phyloP scores from a whole-genome alignment of 169 alveolate genomes.

The Plasmodium cynomolgi region DNA sequence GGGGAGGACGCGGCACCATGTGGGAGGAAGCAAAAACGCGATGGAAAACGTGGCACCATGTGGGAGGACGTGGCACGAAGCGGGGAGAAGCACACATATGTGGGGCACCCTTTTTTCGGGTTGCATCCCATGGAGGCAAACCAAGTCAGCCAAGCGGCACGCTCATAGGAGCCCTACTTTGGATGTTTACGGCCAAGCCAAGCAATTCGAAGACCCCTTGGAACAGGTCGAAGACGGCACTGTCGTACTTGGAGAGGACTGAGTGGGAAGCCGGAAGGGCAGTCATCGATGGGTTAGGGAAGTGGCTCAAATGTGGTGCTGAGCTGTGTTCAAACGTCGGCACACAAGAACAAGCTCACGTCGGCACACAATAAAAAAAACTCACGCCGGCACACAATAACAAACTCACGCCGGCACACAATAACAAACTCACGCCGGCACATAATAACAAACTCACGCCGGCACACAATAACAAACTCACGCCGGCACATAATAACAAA shows the following conservation, averaged over 20 bases:
- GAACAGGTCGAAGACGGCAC: constrained; percentile 88
- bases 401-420: too few species aligned
- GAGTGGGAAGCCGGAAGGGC: background rate
- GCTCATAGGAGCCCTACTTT: constrained; percentile 80
- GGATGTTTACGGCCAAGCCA: constrained; percentile 89
- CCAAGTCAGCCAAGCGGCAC: background rate
- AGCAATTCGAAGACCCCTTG: constrained; percentile 89
- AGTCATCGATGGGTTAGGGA: background rate
- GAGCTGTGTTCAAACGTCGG: background rate
- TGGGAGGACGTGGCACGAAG: too few species aligned
- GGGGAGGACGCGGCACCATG: background rate
- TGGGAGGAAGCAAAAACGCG: background rate
- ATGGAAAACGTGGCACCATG: background rate
- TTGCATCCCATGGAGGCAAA: background rate
- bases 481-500: too few species aligned
- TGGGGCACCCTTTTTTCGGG: background rate
- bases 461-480: too few species aligned
- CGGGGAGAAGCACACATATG: background rate
- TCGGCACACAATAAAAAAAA: too few species aligned
- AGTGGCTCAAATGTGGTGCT: background rate
- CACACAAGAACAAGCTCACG: too few species aligned
- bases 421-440: too few species aligned
- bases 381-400: too few species aligned
- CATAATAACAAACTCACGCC: too few species aligned
- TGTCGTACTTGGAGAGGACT: constrained; percentile 87